Conservation (phyloP, 2,329 filamentous ascomycete genomes). For the Fusarium torulosum region DNA sequence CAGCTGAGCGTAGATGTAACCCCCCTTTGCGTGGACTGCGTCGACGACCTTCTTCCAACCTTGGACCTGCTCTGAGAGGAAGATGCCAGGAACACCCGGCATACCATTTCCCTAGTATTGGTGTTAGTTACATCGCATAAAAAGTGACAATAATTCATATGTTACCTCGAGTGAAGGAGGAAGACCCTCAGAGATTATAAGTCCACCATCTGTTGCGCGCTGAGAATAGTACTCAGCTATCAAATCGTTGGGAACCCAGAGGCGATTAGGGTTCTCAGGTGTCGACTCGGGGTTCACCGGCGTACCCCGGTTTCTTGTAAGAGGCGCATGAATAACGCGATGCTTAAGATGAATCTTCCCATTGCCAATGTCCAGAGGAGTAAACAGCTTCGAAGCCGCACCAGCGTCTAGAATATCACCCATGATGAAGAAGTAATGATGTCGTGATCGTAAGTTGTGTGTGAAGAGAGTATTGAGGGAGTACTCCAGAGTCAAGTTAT, state of each 20-base stretch:
- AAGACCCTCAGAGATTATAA: slow-evolving; percentile 61
- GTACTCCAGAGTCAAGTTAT: neutral
- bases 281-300: slow-evolving; percentile 58
- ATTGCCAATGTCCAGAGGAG: slow-evolving; percentile 53
- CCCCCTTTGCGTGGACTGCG: slow-evolving; percentile 71
- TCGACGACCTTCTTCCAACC: slow-evolving; percentile 71
- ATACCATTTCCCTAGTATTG: slow-evolving; percentile 48
- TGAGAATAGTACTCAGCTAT: slow-evolving; percentile 60
- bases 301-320: slow-evolving; percentile 66
- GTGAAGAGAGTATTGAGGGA: too few species aligned
- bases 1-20: slow-evolving; percentile 72
- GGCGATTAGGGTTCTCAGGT: slow-evolving; percentile 59
- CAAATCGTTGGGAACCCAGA: slow-evolving; percentile 56
- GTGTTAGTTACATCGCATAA: neutral
- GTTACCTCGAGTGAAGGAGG: slow-evolving; percentile 59
- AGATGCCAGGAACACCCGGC: slow-evolving; percentile 69
- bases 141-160: fast-evolving
- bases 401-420: slow-evolving; percentile 27
- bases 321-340: slow-evolving; percentile 63
- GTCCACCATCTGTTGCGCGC: slow-evolving; percentile 56
- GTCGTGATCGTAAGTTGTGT: neutral
- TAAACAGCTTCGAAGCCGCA: slow-evolving; percentile 47
- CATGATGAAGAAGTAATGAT: slow-evolving; percentile 14
- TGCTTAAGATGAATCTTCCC: slow-evolving; percentile 63
- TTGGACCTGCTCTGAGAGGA: slow-evolving; percentile 63